phyloP scores from a whole-genome alignment of 1,284 basidiomycete species.

The Phylloboletellus chloephorus region DNA sequence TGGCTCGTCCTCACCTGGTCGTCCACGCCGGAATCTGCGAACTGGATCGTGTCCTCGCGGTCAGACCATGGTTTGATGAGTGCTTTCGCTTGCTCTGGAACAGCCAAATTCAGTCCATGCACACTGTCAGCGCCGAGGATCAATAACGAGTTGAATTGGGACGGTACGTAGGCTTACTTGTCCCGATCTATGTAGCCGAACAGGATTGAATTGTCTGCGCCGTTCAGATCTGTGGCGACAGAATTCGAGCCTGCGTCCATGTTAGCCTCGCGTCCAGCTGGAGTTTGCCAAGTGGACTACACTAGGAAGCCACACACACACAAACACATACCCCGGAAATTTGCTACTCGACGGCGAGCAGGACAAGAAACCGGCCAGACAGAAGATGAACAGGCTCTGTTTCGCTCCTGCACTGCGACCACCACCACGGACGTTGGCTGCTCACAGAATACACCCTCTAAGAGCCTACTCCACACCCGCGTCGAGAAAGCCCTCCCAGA shows the following conservation, averaged over 20 bases:
- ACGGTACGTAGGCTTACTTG: constrained; percentile 43
- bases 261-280: constrained; percentile 8
- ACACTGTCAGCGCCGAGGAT: constrained; percentile 44
- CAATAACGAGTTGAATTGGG: constrained; percentile 3
- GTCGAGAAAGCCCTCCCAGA: constrained; percentile 3
- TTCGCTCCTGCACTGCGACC: constrained; percentile 13
- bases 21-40: constrained; percentile 69
- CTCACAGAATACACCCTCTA: background rate
- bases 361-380: background rate
- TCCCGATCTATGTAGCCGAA: constrained; percentile 63
- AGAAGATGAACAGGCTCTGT: constrained; percentile 23
- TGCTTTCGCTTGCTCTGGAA: constrained; percentile 69
- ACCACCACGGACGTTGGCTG: constrained; percentile 10
- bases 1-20: constrained; percentile 54
- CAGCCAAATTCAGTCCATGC: constrained; percentile 68
- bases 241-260: constrained; percentile 22
- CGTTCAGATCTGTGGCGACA: constrained; percentile 26
- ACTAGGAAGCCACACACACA: constrained; percentile 11
- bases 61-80: constrained; percentile 78
- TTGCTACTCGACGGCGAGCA: constrained; percentile 8
- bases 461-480: constrained; percentile 18
- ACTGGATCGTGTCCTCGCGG: constrained; percentile 60
- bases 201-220: constrained; percentile 50
- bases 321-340: constrained; percentile 11
- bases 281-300: constrained; percentile 10